These are phyloP conservation scores for Pseudoneurospora amorphoporcata DNA, from an alignment of 495 filamentous ascomycete species.

Conservation along the genomic window DNA sequence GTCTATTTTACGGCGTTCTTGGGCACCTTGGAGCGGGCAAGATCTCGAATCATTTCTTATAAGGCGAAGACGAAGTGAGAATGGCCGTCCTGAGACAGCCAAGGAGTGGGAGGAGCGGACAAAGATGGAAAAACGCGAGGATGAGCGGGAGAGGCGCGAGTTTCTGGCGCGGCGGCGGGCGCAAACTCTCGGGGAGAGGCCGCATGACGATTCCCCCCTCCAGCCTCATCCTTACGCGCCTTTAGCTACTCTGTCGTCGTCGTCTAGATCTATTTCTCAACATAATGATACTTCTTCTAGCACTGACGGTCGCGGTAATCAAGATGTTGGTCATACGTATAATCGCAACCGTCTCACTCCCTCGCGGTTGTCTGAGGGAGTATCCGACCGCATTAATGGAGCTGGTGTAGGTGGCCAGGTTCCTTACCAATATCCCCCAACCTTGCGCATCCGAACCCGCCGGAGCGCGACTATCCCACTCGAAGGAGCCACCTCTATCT, in stretches of 20 bases:
- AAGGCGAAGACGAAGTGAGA: not conserved
- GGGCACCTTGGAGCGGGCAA: not conserved
- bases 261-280: not conserved
- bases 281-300: not conserved
- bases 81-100: not conserved
- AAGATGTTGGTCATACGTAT: not conserved
- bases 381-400: not conserved
- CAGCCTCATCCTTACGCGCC: not conserved
- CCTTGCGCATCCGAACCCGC: not conserved
- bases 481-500: not conserved
- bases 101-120: not conserved
- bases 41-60: not conserved
- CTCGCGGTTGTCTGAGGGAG: not conserved
- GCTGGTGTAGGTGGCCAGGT: not conserved
- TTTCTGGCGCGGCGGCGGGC: not conserved
- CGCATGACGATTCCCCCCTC: not conserved
- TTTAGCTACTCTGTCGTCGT: not conserved
- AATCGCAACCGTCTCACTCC: not conserved
- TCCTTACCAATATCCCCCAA: not conserved
- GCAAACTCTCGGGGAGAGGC: not conserved
- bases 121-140: not conserved
- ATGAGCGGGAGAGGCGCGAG: not conserved
- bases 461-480: not conserved
- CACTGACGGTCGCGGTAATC: not conserved
- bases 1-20: not conserved